Conservation (phyloP, 352 stramenopile genomes). For the Globisporangium spiculum region DNA sequence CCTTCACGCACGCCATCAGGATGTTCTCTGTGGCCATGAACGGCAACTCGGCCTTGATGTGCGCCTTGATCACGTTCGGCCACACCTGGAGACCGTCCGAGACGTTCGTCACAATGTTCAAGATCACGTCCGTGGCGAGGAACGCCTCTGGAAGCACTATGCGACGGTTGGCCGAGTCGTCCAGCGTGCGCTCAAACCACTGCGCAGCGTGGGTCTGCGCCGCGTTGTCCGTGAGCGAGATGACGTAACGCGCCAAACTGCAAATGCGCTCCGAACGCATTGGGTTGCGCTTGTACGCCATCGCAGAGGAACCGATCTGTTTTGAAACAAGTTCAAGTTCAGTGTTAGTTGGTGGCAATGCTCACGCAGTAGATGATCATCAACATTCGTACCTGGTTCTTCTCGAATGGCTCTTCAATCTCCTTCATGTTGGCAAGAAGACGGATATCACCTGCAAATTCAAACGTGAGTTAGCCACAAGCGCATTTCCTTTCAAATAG, state of each 20-base stretch:
- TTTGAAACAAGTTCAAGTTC: background rate
- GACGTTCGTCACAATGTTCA: conserved; percentile 98
- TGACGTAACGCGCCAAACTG: conserved; percentile 97
- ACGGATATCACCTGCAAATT: conserved; percentile 91
- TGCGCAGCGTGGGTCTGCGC: conserved; percentile 97
- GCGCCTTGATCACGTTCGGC: conserved; percentile 95
- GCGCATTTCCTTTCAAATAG: too few relatives aligned
- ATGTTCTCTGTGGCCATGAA: conserved; percentile 99
- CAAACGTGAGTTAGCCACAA: background rate
- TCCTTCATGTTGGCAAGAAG: conserved; percentile 99
- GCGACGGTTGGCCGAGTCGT: conserved; percentile 97
- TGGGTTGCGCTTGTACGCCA: conserved; percentile 99
- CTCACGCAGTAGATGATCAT: background rate
- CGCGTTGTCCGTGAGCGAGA: conserved; percentile 95
- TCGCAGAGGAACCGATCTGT: conserved; percentile 96
- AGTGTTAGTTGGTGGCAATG: background rate
- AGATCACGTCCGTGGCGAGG: conserved; percentile 96
- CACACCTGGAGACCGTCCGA: conserved; percentile 95
- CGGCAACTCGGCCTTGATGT: conserved; percentile 97
- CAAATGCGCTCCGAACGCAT: conserved; percentile 99
- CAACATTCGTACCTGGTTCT: conserved; percentile 64
- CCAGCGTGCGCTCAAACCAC: conserved; percentile 99
- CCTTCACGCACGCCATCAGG: conserved; percentile 98
- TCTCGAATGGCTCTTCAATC: conserved; percentile 94
- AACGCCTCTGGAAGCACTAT: conserved; percentile 98